phyloP scores from a whole-genome alignment of 2,329 filamentous ascomycete species.

The Neospermospora avenae region DNA sequence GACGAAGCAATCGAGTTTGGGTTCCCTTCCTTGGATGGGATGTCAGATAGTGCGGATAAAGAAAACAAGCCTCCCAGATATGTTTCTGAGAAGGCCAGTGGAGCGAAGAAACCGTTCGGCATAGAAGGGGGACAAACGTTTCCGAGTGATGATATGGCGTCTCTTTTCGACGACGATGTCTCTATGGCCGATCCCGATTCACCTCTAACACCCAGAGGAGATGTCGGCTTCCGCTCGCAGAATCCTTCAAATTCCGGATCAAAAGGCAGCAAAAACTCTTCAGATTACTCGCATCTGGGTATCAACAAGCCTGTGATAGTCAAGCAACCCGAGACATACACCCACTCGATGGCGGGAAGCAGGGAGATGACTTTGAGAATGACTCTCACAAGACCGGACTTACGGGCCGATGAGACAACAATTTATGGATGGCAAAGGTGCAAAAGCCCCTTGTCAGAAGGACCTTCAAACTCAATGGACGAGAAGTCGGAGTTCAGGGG shows the following conservation, averaged over 20 bases:
- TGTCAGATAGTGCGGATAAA: constrained; percentile 36
- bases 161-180: constrained; percentile 51
- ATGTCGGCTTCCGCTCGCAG: constrained; percentile 31
- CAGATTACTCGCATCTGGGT: constrained; percentile 37
- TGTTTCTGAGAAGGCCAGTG: constrained; percentile 25
- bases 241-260: constrained; percentile 24
- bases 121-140: constrained; percentile 56
- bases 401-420: constrained; percentile 70
- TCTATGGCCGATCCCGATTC: constrained; percentile 59
- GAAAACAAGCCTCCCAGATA: constrained; percentile 30
- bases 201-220: constrained; percentile 33
- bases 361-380: constrained; percentile 95
- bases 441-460: constrained; percentile 38
- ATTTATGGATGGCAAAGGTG: constrained; percentile 65
- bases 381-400: constrained; percentile 87
- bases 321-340: constrained; percentile 39
- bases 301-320: constrained; percentile 27
- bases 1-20: constrained; percentile 94
- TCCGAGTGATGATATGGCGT: constrained; percentile 55
- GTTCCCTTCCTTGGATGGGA: constrained; percentile 64
- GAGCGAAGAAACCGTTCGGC: constrained; percentile 31
- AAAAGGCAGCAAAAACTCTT: constrained; percentile 38
- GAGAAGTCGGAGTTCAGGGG: constrained; percentile 45
- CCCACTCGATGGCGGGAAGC: constrained; percentile 53
- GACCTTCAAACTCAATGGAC: constrained; percentile 54